Conservation (phyloP, 2,329 filamentous ascomycete genomes). For the Xylariaceae sp. region DNA sequence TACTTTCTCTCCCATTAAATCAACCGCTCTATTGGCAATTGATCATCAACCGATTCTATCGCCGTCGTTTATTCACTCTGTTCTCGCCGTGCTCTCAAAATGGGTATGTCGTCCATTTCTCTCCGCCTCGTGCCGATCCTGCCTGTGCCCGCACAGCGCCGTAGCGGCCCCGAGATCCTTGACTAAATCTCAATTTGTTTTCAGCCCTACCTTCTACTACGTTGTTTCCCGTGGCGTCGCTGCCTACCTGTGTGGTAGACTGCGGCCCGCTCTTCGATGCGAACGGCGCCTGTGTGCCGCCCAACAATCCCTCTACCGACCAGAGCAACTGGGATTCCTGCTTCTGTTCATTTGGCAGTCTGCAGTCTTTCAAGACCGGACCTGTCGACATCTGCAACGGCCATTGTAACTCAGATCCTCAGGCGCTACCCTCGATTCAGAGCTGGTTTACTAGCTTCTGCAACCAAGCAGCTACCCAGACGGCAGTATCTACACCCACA, state of each 20-base stretch:
- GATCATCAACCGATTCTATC: background rate
- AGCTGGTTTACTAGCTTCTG: slow-evolving; percentile 69
- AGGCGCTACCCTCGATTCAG: slow-evolving; percentile 54
- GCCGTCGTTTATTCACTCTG: background rate
- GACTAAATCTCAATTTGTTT: slow-evolving; percentile 1
- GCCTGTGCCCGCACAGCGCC: background rate
- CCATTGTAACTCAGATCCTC: slow-evolving; percentile 46
- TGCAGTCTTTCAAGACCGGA: slow-evolving; percentile 53
- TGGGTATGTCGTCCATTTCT: slow-evolving; percentile 7
- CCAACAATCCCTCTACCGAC: slow-evolving; percentile 43
- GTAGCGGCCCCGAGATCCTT: background rate
- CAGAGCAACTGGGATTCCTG: slow-evolving; percentile 58
- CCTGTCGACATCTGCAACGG: slow-evolving; percentile 57
- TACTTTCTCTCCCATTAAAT: background rate
- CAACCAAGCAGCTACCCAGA: slow-evolving; percentile 38
- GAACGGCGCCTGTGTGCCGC: slow-evolving; percentile 65
- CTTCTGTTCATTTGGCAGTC: slow-evolving; percentile 62
- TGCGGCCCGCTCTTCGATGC: slow-evolving; percentile 63
- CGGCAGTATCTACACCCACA: slow-evolving; percentile 27
- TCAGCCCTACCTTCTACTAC: slow-evolving; percentile 37
- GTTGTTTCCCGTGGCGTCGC: slow-evolving; percentile 50
- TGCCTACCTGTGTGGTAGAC: slow-evolving; percentile 56
- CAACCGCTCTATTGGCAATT: background rate
- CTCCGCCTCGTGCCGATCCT: background rate
- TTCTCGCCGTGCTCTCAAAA: slow-evolving; percentile 1